Evolutionary conservation across 2,329 filamentous ascomycete genomes (phyloP), one percentile per base, ranked within the genome.

Genomic region (Talaromyces albobiverticillius): DNA sequence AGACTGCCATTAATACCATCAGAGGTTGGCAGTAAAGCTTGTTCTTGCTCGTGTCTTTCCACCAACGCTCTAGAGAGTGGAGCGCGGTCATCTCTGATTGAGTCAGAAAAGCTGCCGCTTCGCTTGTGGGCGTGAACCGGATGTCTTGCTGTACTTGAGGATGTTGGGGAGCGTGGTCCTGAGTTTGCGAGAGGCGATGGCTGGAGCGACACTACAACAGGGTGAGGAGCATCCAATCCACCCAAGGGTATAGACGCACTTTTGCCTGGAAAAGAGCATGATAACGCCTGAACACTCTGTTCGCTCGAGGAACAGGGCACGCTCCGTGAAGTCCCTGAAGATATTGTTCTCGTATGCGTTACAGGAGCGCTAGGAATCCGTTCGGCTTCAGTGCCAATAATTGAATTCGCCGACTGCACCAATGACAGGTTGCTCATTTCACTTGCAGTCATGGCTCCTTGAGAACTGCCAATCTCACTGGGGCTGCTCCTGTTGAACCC

Each of bases 31-130:
- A 85, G 71, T 14, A 86, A 65, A 46, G 70, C 65, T 42, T 71
- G 68, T 20, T 73, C 67, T 47, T 67, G 60, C 48, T 69, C 66
- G 5, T 52, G 29, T n/a, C 50, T 38, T 29, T 78, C 69, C 34
- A 70, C 64, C 55, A 79, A 76, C 34, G 76, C 69, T 29, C 75
- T 71, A 3, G 78, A 78, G 8, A 82, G 63, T 2, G 80, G 80
- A 10, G 79, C 71, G 51, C 82, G 72, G 75, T 86, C 71, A 64
- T 94, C 89, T 61, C 90, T 79, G 49, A 93, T 71, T 1, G 92
- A 93, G 71, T 96, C 90, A 0, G 88, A 89, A 62, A 94, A 87
- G 67, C 92, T 96, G 47, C 87, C 90, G 65, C 89, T 95, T 20
- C 91, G 85, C 70, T 90, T 92, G 71, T 96, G 79, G 9, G 73